Base-by-base conservation (phyloP, 768 basidiomycete species). In the Glaciozyma antarctica region DNA sequence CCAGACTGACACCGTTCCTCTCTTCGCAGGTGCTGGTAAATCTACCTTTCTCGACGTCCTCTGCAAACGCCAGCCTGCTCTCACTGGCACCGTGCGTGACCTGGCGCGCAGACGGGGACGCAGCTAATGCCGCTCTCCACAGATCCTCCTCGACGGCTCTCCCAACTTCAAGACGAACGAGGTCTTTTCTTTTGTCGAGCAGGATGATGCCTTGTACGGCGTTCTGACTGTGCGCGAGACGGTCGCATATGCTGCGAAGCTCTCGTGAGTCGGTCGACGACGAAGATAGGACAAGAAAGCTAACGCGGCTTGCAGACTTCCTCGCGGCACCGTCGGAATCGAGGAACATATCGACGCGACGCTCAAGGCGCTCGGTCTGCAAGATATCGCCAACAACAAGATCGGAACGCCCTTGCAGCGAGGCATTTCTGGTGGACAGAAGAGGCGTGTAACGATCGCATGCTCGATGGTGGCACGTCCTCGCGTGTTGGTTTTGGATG, bases 401-500 rank as follows among this genome's bases (percentile, higher is more conserved):
- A 84, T 86, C 54, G 84, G 85, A 1, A 85, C 82, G 0, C 80
- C 83, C 1, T 77, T 84, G 22, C 78, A 80, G 47, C 78, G 83
- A 56, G 85, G 85, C 2, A 82, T 86, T 45, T 83, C 82, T 26
- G 84, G 84, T 12, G 84, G 86, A 5, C 85, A 87, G 74, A 84
- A 83, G 70, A 79, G 85, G n/a, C 79, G 82, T 8, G 81, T 83
- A 8, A 81, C 82, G 16, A 81, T 84, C 51, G 85, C 83, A 15
- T 82, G 81, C 68, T 80, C 82, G 3, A 79, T 86, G 73, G 83
- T 86, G 45, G 81, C 83, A 22, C 78, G 79, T 48, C 85, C 85
- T 63, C 79, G 81, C 6, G 80, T 87, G 13, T 75, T 86, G 30
- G 78, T 86, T 55, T 78, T 86, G 3, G 85, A 87, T 67, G 85